Conservation (phyloP, 2,329 filamentous ascomycete species). For the Dryadomyces quercus-mongolicae region DNA sequence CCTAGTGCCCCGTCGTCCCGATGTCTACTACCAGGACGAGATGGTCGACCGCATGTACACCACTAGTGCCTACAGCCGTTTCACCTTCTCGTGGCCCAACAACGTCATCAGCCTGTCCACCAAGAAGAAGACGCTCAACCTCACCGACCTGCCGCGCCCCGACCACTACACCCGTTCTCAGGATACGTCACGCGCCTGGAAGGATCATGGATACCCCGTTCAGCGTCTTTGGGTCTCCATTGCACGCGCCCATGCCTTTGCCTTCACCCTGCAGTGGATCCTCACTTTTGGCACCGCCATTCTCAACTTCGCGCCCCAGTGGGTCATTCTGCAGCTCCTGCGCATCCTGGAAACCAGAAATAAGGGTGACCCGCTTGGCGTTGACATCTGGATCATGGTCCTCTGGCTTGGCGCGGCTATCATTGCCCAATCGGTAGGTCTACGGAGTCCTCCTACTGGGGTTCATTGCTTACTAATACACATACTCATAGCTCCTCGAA, state of each 20-base stretch:
- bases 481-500: conserved; percentile 44
- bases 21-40: conserved; percentile 47
- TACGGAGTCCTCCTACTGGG: no score
- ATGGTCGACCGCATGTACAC: conserved; percentile 53
- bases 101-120: conserved; percentile 41
- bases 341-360: conserved; percentile 46
- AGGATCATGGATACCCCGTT: conserved; percentile 26
- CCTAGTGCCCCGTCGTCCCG: conserved; percentile 53
- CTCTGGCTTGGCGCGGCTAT: conserved; percentile 49
- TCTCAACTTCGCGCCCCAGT: conserved; percentile 58
- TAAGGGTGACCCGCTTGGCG: conserved; percentile 29
- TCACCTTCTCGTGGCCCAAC: conserved; percentile 54
- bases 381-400: conserved; percentile 57
- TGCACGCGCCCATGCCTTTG: conserved; percentile 40
- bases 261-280: conserved; percentile 45
- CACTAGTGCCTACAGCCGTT: conserved; percentile 45
- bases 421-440: conserved; percentile 32
- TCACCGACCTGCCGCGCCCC: conserved; percentile 50
- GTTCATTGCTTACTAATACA: neutral
- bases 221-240: conserved; percentile 49
- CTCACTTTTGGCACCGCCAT: conserved; percentile 42
- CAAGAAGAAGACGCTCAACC: conserved; percentile 46
- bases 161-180: conserved; percentile 40
- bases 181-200: conserved; percentile 39
- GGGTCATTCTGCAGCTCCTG: conserved; percentile 55